Evolutionary conservation across 2,329 filamentous ascomycete species (phyloP).

Genomic region (Colletotrichum musicola): DNA sequence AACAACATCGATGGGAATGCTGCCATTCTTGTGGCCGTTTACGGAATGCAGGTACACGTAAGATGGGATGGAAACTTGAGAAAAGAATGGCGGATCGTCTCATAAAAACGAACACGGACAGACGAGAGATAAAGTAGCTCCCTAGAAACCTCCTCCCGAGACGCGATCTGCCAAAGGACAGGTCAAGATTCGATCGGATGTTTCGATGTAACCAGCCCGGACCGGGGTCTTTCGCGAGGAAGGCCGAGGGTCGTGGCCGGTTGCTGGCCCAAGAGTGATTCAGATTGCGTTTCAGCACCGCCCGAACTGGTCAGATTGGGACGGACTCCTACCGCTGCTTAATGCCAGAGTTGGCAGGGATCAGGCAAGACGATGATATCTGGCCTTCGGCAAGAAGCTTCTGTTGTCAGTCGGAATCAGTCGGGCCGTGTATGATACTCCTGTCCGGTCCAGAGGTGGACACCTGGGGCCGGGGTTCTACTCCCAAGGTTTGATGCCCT

Average conservation of each 20-base stretch:
- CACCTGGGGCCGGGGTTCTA: too few species aligned
- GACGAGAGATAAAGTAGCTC: not conserved
- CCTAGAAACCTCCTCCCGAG: not conserved
- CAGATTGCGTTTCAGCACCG: slow-evolving; percentile 30
- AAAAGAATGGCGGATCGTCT: not conserved
- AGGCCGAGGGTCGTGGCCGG: not conserved
- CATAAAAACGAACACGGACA: not conserved
- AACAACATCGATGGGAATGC: not conserved
- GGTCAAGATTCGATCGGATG: slow-evolving; percentile 22
- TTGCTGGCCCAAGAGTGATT: slow-evolving; percentile 5
- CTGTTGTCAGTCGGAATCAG: too few species aligned
- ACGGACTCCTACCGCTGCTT: not conserved
- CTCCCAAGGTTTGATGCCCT: too few species aligned
- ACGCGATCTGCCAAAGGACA: not conserved
- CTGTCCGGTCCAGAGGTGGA: too few species aligned
- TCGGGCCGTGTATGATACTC: too few species aligned
- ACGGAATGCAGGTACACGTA: too few species aligned
- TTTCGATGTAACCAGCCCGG: slow-evolving; percentile 6
- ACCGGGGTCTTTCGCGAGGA: not conserved
- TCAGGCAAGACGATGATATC: not conserved
- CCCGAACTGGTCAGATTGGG: slow-evolving; percentile 15
- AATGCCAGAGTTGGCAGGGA: not conserved
- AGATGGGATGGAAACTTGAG: not conserved
- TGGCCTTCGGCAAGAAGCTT: too few species aligned
- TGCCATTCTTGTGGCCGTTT: not conserved